phyloP scores from a whole-genome alignment of 805 yeast genomes.

The Debaryomyces castellii region DNA sequence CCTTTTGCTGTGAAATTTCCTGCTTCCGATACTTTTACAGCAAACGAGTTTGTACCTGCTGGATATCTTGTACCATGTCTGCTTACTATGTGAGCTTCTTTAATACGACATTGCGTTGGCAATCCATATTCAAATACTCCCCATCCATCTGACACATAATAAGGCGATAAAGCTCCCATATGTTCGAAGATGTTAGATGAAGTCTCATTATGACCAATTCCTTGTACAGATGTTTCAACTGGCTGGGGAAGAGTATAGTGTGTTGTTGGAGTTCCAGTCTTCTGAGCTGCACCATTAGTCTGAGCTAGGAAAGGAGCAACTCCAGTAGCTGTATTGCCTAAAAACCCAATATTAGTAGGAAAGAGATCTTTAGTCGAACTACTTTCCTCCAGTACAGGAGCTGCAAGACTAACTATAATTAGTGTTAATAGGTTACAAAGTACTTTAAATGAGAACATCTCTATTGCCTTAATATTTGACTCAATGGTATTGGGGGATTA shows the following conservation, averaged over 20 bases:
- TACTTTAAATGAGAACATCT: neutral
- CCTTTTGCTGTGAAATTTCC: neutral
- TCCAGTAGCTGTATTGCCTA: neutral
- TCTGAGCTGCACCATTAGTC: neutral
- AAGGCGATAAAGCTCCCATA: neutral
- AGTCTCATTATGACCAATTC: neutral
- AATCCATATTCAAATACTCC: neutral
- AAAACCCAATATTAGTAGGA: neutral
- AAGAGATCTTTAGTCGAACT: neutral
- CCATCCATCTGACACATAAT: neutral
- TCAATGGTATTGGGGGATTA: no score
- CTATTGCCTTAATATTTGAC: no score
- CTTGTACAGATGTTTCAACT: neutral
- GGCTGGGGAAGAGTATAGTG: neutral
- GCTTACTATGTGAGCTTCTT: neutral
- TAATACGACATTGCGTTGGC: neutral
- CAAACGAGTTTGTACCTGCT: neutral
- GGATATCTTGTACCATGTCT: neutral
- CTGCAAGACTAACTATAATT: neutral
- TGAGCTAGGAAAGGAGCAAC: neutral
- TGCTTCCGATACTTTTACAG: neutral
- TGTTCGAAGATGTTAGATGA: no score
- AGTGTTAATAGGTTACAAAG: neutral
- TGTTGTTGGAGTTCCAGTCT: neutral
- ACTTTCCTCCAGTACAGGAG: neutral